These are phyloP conservation scores for Inga leiocalycina DNA, from an alignment of 306 rosid species.

Conservation along the genomic window DNA sequence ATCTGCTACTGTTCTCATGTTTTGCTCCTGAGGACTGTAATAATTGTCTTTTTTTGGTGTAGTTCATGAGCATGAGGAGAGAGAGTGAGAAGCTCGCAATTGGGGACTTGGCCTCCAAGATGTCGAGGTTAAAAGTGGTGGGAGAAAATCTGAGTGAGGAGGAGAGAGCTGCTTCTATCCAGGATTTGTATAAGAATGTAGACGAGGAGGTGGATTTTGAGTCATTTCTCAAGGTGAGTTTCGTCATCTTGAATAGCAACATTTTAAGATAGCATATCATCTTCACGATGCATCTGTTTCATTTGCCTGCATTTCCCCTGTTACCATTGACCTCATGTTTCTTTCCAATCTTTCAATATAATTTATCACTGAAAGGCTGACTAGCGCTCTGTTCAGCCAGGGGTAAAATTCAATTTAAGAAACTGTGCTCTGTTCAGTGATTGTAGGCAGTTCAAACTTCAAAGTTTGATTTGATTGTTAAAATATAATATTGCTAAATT, in stretches of 20 bases:
- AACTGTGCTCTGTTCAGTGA: background rate
- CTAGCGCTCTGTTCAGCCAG: background rate
- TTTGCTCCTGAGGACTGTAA: conserved; percentile 25
- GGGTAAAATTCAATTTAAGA: conserved; percentile 8
- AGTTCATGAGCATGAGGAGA: conserved; percentile 90
- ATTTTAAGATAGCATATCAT: conserved; percentile 22
- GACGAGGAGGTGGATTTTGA: conserved; percentile 91
- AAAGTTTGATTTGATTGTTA: conserved; percentile 18
- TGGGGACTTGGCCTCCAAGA: conserved; percentile 82
- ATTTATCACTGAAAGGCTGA: conserved; percentile 1
- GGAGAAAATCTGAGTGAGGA: conserved; percentile 89
- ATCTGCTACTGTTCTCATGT: conserved; percentile 13
- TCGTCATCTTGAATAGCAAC: conserved; percentile 21
- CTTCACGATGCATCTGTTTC: conserved; percentile 10
- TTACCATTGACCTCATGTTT: background rate
- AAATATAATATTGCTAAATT: background rate
- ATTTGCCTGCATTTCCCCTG: background rate
- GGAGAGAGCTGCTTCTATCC: conserved; percentile 80
- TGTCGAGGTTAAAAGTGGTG: conserved; percentile 80
- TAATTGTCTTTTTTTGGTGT: conserved; percentile 25
- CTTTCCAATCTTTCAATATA: conserved; percentile 18
- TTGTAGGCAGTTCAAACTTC: background rate
- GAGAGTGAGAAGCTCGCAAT: conserved; percentile 75
- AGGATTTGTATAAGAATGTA: conserved; percentile 62
- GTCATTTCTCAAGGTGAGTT: conserved; percentile 79